A percentile compares a stretch with the other conserved stretches of the same genome.
phyloP scores from a whole-genome alignment of 768 basidiomycete genomes.

The Podaxis pistillaris region DNA sequence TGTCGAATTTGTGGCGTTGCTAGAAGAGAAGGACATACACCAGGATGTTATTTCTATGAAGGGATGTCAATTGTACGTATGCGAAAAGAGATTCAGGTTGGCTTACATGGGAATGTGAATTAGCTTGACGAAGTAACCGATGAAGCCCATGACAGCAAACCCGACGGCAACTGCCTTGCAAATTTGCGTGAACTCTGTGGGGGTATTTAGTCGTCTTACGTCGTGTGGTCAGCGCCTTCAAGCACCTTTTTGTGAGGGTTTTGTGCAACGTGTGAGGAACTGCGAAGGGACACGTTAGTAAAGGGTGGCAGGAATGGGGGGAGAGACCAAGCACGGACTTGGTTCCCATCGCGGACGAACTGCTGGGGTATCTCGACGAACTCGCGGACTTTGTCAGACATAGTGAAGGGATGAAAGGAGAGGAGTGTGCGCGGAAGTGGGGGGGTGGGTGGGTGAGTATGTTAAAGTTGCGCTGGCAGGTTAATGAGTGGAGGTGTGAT shows the following conservation, averaged over 20 bases:
- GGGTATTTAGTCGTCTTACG: background rate
- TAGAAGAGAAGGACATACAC: conserved; percentile 69
- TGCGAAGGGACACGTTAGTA: conserved; percentile 32
- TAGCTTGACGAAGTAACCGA: conserved; percentile 97
- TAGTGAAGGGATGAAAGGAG: conserved; percentile 35
- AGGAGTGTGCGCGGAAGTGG: conserved; percentile 19
- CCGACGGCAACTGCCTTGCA: conserved; percentile 96
- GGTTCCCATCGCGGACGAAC: conserved; percentile 90
- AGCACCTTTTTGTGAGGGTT: conserved; percentile 91
- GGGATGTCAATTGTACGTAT: conserved; percentile 14
- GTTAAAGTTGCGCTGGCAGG: conserved; percentile 5
- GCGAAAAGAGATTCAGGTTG: background rate
- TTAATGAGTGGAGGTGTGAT: conserved; percentile 25
- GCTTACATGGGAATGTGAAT: conserved; percentile 98
- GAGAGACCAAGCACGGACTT: conserved; percentile 49
- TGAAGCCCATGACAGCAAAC: conserved; percentile 99
- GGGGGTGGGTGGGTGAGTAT: conserved; percentile 15
- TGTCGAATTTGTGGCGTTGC: background rate
- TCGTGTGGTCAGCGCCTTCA: background rate
- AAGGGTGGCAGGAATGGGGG: background rate
- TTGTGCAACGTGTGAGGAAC: conserved; percentile 98
- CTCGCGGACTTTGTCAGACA: conserved; percentile 91
- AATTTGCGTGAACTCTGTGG: conserved; percentile 90
- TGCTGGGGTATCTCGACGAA: conserved; percentile 90
- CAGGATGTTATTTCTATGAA: conserved; percentile 87